phyloP scores from a whole-genome alignment of 805 yeast genomes.

The Metschnikowia sp. region DNA sequence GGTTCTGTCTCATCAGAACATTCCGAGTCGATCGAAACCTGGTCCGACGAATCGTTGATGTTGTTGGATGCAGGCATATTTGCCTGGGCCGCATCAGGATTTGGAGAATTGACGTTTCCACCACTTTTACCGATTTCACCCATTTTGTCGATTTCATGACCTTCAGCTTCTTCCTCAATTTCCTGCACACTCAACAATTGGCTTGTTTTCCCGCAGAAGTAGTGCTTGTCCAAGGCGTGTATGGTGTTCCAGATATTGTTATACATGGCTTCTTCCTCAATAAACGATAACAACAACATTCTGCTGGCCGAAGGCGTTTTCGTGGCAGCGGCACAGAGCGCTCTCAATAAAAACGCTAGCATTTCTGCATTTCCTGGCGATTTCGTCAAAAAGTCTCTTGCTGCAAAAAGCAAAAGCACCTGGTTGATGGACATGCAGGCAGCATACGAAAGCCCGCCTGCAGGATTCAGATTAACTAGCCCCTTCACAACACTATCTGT shows the following conservation, averaged over 20 bases:
- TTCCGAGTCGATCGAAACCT: slow-evolving; percentile 1
- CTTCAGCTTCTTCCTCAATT: not conserved
- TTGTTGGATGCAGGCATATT: not conserved
- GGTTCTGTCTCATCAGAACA: not conserved
- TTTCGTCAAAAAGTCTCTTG: slow-evolving; percentile 32
- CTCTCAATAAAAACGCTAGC: slow-evolving; percentile 55
- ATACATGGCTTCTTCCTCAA: slow-evolving; percentile 39
- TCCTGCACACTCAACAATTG: slow-evolving; percentile 9
- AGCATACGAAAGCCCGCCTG: slow-evolving; percentile 48
- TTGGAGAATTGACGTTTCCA: not conserved
- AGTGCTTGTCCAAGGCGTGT: slow-evolving; percentile 23
- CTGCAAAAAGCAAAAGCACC: slow-evolving; percentile 37
- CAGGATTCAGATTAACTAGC: slow-evolving; percentile 30
- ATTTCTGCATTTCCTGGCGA: slow-evolving; percentile 48
- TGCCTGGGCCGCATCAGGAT: not conserved
- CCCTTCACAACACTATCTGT: slow-evolving; percentile 21
- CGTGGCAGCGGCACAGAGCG: slow-evolving; percentile 51
- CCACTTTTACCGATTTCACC: no score
- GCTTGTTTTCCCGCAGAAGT: slow-evolving; percentile 21
- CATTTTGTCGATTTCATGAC: not conserved
- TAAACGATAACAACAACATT: slow-evolving; percentile 49
- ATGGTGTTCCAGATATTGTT: slow-evolving; percentile 35
- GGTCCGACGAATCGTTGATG: not conserved
- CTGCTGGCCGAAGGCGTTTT: slow-evolving; percentile 51
- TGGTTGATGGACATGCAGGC: slow-evolving; percentile 48